These are phyloP conservation scores for Trichophaea hybrida DNA, from an alignment of 2,329 filamentous ascomycete species.

Conservation along the genomic window DNA sequence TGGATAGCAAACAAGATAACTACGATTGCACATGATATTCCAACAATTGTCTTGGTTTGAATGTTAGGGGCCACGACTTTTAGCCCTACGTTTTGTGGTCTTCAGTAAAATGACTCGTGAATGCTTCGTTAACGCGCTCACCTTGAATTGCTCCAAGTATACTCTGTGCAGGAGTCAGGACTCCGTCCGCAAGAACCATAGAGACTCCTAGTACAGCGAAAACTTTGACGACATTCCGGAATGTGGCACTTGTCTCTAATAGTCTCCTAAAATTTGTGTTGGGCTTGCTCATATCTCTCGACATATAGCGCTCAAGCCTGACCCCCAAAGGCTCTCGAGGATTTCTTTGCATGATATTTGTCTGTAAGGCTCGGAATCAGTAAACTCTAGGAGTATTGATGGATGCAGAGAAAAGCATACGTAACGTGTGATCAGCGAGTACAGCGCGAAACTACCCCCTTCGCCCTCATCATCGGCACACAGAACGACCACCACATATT, in stretches of 20 bases:
- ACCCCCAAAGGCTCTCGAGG: slow-evolving; percentile 43
- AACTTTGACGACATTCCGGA: slow-evolving; percentile 43
- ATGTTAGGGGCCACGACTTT: slow-evolving; percentile 45
- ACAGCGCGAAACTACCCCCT: slow-evolving; percentile 54
- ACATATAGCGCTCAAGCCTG: slow-evolving; percentile 45
- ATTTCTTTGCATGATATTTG: slow-evolving; percentile 46
- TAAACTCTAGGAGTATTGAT: background rate
- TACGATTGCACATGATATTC: slow-evolving; percentile 49
- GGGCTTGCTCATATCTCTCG: slow-evolving; percentile 41
- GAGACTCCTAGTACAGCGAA: slow-evolving; percentile 52
- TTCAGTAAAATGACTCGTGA: slow-evolving; percentile 13
- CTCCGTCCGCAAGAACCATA: slow-evolving; percentile 48
- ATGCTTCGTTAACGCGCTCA: slow-evolving; percentile 26
- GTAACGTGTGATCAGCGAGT: slow-evolving; percentile 48
- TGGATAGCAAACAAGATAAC: slow-evolving; percentile 50
- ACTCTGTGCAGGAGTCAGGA: slow-evolving; percentile 55
- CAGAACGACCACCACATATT: slow-evolving; percentile 53
- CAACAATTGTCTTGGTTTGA: slow-evolving; percentile 43
- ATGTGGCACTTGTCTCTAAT: slow-evolving; percentile 43
- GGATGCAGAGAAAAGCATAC: slow-evolving; percentile 29
- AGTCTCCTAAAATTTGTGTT: slow-evolving; percentile 41
- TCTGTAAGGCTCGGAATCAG: slow-evolving; percentile 28
- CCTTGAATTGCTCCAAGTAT: slow-evolving; percentile 56
- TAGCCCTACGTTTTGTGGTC: background rate
- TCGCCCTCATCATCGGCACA: slow-evolving; percentile 56